Conservation (phyloP, 2,329 filamentous ascomycete species). For the Escovopsis sp. region DNA sequence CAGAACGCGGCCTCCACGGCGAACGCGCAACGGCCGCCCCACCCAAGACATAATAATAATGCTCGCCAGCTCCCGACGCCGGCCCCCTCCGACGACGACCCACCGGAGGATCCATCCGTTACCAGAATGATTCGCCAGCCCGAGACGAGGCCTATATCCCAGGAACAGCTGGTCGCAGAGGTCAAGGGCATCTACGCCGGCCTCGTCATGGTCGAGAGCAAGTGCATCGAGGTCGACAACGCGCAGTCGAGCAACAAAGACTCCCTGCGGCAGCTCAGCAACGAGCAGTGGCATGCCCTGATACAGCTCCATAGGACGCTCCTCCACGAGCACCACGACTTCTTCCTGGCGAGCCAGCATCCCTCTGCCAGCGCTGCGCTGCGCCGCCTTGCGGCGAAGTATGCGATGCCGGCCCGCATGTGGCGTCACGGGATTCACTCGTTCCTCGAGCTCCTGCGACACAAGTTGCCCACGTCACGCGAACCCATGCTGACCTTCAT, state of each 20-base stretch:
- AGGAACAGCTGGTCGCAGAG: conserved; percentile 66
- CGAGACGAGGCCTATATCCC: conserved; percentile 54
- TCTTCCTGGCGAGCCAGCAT: conserved; percentile 78
- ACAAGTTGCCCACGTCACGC: conserved; percentile 58
- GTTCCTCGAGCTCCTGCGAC: conserved; percentile 63
- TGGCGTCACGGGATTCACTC: conserved; percentile 88
- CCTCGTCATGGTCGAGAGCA: conserved; percentile 71
- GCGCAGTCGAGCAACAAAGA: conserved; percentile 35
- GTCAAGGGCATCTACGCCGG: conserved; percentile 76
- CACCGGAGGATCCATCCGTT: conserved; percentile 2
- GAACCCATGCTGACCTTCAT: conserved; percentile 91
- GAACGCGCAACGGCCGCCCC: conserved; percentile 3
- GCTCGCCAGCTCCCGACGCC: neutral
- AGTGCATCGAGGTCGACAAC: conserved; percentile 72
- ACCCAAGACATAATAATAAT: neutral
- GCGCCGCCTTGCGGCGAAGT: conserved; percentile 57
- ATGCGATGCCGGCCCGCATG: conserved; percentile 85
- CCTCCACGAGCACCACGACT: conserved; percentile 71
- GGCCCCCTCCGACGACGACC: neutral
- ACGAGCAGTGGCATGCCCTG: conserved; percentile 71
- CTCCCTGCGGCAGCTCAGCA: conserved; percentile 30
- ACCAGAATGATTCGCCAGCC: conserved; percentile 26
- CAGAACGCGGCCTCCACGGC: neutral
- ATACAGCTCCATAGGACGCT: conserved; percentile 71
- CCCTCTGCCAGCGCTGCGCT: conserved; percentile 59